Percentiles rank a stretch among this genome's conserved stretches.
Evolutionary conservation across 2,329 filamentous ascomycete genomes (phyloP).

Genomic region (Lecanoromycetidae sp.): DNA sequence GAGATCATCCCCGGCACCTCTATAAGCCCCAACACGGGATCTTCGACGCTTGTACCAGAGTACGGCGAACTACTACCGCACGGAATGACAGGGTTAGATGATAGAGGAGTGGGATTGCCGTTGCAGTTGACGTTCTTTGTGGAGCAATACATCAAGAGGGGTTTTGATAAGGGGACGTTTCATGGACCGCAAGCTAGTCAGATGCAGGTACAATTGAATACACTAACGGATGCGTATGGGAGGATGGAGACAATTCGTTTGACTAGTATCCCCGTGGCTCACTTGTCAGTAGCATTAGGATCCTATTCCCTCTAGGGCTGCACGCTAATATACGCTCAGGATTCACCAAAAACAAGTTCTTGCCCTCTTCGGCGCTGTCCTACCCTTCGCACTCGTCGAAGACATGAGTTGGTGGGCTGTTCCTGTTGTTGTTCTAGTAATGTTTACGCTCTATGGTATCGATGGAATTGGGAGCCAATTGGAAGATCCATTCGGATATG

Average conservation of each 20-base stretch:
- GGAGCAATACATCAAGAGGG: slow-evolving; percentile 48
- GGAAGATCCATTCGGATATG: slow-evolving; percentile 55
- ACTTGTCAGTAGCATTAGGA: slow-evolving; percentile 33
- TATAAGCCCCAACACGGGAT: slow-evolving; percentile 21
- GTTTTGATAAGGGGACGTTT: slow-evolving; percentile 46
- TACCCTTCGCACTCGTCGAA: slow-evolving; percentile 52
- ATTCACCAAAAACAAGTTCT: slow-evolving; percentile 55
- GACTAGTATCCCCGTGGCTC: slow-evolving; percentile 53
- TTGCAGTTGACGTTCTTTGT: slow-evolving; percentile 50
- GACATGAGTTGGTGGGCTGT: slow-evolving; percentile 53
- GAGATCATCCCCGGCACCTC: slow-evolving; percentile 26
- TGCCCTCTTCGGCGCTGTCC: slow-evolving; percentile 46
- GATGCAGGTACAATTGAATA: slow-evolving; percentile 47
- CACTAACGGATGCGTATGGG: slow-evolving; percentile 46
- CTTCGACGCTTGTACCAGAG: slow-evolving; percentile 32
- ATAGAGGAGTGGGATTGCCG: slow-evolving; percentile 46
- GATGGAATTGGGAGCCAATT: slow-evolving; percentile 52
- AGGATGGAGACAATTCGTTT: slow-evolving; percentile 53
- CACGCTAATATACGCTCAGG: slow-evolving; percentile 21
- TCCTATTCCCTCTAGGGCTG: background rate
- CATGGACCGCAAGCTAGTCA: slow-evolving; percentile 46
- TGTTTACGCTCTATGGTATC: slow-evolving; percentile 53
- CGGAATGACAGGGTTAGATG: slow-evolving; percentile 42
- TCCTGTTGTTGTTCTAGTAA: slow-evolving; percentile 46
- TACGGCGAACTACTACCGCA: slow-evolving; percentile 40